Evolutionary conservation across 345 rosid genomes (phyloP), one percentile per base, ranked within the genome.

Genomic region (Euphorbia pulcherrima): DNA sequence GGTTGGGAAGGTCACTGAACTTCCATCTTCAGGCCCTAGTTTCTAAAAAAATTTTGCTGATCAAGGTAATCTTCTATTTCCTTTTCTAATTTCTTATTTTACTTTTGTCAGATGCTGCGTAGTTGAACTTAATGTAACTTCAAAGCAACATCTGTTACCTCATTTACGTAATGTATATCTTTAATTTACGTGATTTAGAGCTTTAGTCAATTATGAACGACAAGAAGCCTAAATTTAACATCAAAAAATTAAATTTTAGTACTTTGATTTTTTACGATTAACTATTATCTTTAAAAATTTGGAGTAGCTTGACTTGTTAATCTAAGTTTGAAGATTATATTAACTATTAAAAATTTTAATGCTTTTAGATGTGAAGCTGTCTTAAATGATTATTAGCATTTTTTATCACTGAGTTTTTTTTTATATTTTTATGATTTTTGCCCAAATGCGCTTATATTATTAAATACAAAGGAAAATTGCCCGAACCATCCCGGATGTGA

Each of bases 1-100:
- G 0, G 74, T 81, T n/a, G 84, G 84, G 18, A 81, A 81, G 62
- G 84, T 81, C 62, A 75, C 68, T 13, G 82, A 78, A 28, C 76
- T 81, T 63, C 70, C 77, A 21, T 35, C 59, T 37, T 61, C 71
- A 35, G 67, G 78, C 2, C 68, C 76, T 28, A 78, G 73, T 54
- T 59, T 54, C 60, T 81, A 65, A 75, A 63, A n/a, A 78, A 72
- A 62, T 77, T 74, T 81, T 78, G 81, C 67, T 18, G 8, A 35
- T 30, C 44, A 44, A 68, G 74, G 78, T 76, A 57, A 56, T 60
- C 21, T 16, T 50, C 6, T 8, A 2, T 39, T 28, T 24, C 18
- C 7, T 11, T 3, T 1, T 46, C 33, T 8, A 9, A 7, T 9
- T 8, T 5, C 41, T 23, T 35, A 7, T 24, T 23, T 24, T 37